phyloP scores from a whole-genome alignment of 2,329 filamentous ascomycete species.

The Fusarium vanettenii region DNA sequence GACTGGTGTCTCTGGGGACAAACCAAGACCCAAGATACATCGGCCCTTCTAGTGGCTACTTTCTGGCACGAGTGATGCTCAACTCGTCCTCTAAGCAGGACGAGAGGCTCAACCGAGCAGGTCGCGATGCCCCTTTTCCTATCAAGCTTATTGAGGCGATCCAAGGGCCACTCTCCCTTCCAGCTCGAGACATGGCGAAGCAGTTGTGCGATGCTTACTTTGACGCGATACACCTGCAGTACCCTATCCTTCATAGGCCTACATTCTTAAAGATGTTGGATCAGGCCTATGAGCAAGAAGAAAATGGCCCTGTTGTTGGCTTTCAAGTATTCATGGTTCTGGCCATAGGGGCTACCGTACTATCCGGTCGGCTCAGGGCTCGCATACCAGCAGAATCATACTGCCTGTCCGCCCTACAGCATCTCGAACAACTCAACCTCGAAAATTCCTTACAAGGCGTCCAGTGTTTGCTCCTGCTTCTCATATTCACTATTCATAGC shows the following conservation, averaged over 20 bases:
- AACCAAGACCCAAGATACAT: constrained; percentile 63
- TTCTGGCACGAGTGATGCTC: constrained; percentile 62
- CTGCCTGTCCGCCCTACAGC: constrained; percentile 59
- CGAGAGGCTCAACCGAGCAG: constrained; percentile 9
- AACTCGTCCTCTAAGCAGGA: constrained; percentile 48
- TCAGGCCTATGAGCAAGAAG: constrained; percentile 48
- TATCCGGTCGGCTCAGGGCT: constrained; percentile 56
- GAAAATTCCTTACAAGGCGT: constrained; percentile 61
- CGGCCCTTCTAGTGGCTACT: constrained; percentile 67
- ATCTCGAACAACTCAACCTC: constrained; percentile 58
- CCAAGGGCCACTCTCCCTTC: constrained; percentile 47
- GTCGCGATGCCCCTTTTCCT: constrained; percentile 32
- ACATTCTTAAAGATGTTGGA: constrained; percentile 55
- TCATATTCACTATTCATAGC: constrained; percentile 63
- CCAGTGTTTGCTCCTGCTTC: constrained; percentile 59
- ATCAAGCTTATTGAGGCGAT: constrained; percentile 47
- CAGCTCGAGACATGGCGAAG: constrained; percentile 49
- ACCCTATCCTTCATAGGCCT: constrained; percentile 61
- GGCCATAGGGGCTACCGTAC: constrained; percentile 59
- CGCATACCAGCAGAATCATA: constrained; percentile 61
- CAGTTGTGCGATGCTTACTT: constrained; percentile 61
- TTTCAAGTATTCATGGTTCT: constrained; percentile 67
- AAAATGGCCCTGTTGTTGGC: constrained; percentile 44
- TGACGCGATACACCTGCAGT: constrained; percentile 58
- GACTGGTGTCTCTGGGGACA: constrained; percentile 61